Percentiles rank a stretch among this genome's conserved stretches.
Conservation (phyloP, 2,329 filamentous ascomycete genomes). For the Alternaria triticimaculans region DNA sequence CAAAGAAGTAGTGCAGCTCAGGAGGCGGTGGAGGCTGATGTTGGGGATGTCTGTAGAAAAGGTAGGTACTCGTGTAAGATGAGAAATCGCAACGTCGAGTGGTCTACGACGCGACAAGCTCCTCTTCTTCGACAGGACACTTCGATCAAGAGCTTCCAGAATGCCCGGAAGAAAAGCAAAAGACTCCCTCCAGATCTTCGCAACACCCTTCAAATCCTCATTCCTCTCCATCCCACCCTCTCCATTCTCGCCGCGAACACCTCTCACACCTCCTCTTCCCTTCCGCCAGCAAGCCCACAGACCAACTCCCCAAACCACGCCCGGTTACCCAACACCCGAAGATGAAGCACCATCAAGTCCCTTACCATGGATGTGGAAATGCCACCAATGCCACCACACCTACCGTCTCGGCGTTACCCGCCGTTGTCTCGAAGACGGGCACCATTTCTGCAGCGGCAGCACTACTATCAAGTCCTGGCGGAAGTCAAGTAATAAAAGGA, state of each 20-base stretch:
- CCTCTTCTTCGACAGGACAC: not conserved
- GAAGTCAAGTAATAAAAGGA: conserved; percentile 1
- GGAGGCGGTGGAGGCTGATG: not conserved
- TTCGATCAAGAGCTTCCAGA: not conserved
- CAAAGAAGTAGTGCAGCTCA: conserved; percentile 5
- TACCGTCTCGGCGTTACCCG: conserved; percentile 59
- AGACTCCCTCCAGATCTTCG: conserved; percentile 35
- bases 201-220: conserved; percentile 53
- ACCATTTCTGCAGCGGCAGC: conserved; percentile 60
- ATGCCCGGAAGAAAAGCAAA: not conserved
- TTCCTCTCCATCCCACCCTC: conserved; percentile 53
- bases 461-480: conserved; percentile 48
- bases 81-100: not conserved
- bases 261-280: conserved; percentile 24
- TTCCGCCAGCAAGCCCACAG: not conserved
- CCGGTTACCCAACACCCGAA: conserved; percentile 30
- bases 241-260: conserved; percentile 50
- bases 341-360: conserved; percentile 29
- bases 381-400: conserved; percentile 57
- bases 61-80: not conserved
- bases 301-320: not conserved
- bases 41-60: not conserved
- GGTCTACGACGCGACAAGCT: not conserved
- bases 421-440: conserved; percentile 62
- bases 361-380: conserved; percentile 60